These are phyloP conservation scores for Sporothrix pallida DNA, from an alignment of 2,329 filamentous ascomycete genomes.

Conservation along the genomic window DNA sequence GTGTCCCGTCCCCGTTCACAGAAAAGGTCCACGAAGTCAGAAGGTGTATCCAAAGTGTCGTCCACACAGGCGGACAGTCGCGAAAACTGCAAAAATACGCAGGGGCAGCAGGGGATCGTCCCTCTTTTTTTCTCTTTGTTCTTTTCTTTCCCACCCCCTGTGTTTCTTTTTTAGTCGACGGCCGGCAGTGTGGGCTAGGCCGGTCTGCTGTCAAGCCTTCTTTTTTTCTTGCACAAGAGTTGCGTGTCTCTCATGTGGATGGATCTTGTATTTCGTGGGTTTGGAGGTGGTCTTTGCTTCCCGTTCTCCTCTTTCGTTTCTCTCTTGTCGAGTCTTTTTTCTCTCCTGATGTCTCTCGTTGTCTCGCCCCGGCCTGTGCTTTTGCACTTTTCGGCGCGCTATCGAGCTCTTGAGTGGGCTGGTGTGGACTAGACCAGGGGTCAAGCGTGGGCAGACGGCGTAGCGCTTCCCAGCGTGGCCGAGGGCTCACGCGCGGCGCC, in stretches of 20 bases:
- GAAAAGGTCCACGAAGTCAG: too few species aligned
- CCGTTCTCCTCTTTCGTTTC: background rate
- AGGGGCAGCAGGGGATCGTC: constrained; percentile 13
- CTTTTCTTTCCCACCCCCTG: constrained; percentile 18
- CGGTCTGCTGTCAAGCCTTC: constrained; percentile 14
- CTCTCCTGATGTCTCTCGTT: background rate
- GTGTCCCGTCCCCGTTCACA: constrained; percentile 5
- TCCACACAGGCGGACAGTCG: constrained; percentile 6
- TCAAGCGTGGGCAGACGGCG: constrained; percentile 27
- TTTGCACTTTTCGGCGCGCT: constrained; percentile 6
- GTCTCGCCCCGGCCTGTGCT: background rate
- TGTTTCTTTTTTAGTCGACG: constrained; percentile 20
- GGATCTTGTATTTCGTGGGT: background rate
- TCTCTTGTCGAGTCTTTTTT: background rate
- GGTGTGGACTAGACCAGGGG: constrained; percentile 29
- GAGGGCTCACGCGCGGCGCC: background rate
- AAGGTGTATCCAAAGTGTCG: background rate
- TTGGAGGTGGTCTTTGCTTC: constrained; percentile 2
- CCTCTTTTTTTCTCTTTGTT: constrained; percentile 12
- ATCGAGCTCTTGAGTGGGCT: constrained; percentile 13
- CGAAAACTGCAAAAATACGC: constrained; percentile 23
- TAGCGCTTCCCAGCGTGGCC: constrained; percentile 22
- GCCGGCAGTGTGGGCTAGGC: constrained; percentile 11
- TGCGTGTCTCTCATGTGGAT: background rate
- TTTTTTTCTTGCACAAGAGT: background rate